Evolutionary conservation across 2,329 filamentous ascomycete species (phyloP), one percentile per base, ranked within the genome.

Genomic region (Scedosporium apiospermum): DNA sequence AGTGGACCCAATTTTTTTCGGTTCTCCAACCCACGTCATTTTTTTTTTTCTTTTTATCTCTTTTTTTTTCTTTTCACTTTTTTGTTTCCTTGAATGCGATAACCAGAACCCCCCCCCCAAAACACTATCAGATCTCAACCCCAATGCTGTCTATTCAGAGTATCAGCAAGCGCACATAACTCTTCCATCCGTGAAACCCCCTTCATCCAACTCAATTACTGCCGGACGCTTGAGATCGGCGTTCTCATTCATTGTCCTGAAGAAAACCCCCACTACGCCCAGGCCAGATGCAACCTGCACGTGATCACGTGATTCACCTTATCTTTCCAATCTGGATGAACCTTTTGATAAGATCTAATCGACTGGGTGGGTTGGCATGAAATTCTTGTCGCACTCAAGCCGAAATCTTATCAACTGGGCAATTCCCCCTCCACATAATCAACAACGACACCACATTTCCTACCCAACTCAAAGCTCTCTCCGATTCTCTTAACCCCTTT

Each of bases 331-430:
- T 27, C 23, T 44, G 26, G n/a, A 27, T 21, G 41, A 18, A 21
- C 34, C 27, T 34, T 26, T 55, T 57, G 60, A 62, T 62, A 62
- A 62, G 60, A 62, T 62, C 60, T 62, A 46, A 58, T 62, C 53
- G n/a, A 55, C 4, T 61, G 51, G 53, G 60, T 62, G 60, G 60
- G 60, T 58, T 51, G 60, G 60, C 60, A 46, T 38, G 60, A 62
- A 62, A 62, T 62, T 62, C 60, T 62, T 62, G 60, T 57, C 60
- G 60, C 60, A 38, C 51, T 58, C 60, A 42, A 57, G 38, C 60
- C 27, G 57, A 62, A 62, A 62, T 62, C 60, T 62, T 62, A 57
- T 58, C 60, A 62, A 55, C 51, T 55, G 51, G 51, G 12, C 51
- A 55, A 55, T 55, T 55, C 23, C 51, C 51, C 51, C 51, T 23